Evolutionary conservation across 179 eudicot genomes (phyloP), one percentile per base, ranked within the genome.

Genomic region (Heliamphora pulchella): DNA sequence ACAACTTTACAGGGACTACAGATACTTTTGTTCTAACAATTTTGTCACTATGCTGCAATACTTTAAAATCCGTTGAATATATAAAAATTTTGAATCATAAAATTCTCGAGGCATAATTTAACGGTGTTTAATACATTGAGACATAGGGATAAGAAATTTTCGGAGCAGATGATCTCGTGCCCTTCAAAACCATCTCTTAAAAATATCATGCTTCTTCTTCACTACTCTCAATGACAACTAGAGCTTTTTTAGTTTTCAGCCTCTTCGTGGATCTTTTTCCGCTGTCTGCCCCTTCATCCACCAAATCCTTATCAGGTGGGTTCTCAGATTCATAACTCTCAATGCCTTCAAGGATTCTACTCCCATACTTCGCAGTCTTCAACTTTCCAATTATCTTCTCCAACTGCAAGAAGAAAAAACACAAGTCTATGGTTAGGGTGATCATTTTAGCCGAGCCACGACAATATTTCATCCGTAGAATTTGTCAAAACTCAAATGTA

Each of bases 371-470:
- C 58, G 85, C 86, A 1, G 91, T 83, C 86, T 96, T 96, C 82
- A 96, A 86, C 82, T 94, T 96, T 63, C 99, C 99, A 20, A 96
- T 92, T 17, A 96, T 86, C 84, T 83, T 88, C 87, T 90, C 99
- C 84, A 96, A 86, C 99, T 96, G 96, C 86, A 86, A 59, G 67
- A 83, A 50, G 69, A 84, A 84, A 43, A 79, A 84, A 70, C 5
- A 6, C 15, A 76, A n/a, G 1, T 15, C 4, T 0, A 13, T 9
- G 78, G 6, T 61, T 74, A 48, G 8, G 39, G 39, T 80, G 68
- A 31, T 31, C 31, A 31, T 31, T 31, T 31, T 31, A 31, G 31
- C 31, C 31, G 31, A 31, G 31, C 31, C 31, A 31, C 31, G 31
- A 31, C 31, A 31, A 31, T 31, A 31, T 31, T 31, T 31, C 31